Evolutionary conservation across 2,329 filamentous ascomycete genomes (phyloP).

Genomic region (Clonostachys chloroleuca): DNA sequence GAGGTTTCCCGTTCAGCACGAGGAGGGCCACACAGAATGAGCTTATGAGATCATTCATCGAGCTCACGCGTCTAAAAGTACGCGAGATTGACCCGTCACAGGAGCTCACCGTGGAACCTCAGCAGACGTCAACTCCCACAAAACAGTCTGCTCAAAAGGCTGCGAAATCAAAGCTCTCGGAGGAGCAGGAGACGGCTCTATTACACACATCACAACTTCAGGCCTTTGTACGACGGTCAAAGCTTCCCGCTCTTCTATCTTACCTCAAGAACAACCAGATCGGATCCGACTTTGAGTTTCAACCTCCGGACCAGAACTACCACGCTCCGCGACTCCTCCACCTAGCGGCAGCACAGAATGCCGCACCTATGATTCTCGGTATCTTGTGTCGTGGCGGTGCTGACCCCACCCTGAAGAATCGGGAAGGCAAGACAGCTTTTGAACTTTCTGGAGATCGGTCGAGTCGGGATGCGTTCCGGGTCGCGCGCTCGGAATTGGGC

Average conservation of each 20-base stretch:
- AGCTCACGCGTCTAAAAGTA: constrained; percentile 87
- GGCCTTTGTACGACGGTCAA: constrained; percentile 82
- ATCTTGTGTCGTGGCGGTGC: constrained; percentile 72
- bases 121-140: constrained; percentile 13
- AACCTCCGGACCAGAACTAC: constrained; percentile 66
- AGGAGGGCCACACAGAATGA: constrained; percentile 88
- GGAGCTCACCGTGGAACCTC: constrained; percentile 26
- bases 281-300: constrained; percentile 68
- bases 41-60: constrained; percentile 89
- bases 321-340: constrained; percentile 84
- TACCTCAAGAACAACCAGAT: constrained; percentile 78
- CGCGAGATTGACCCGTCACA: constrained; percentile 60
- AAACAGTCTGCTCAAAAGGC: constrained; percentile 41
- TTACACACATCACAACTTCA: constrained; percentile 89
- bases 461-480: constrained; percentile 87
- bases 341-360: constrained; percentile 77
- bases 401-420: constrained; percentile 66
- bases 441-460: constrained; percentile 81
- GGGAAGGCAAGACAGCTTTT: constrained; percentile 80
- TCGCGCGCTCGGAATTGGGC: constrained; percentile 78
- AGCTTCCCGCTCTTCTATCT: constrained; percentile 78
- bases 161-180: constrained; percentile 61
- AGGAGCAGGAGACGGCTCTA: constrained; percentile 77
- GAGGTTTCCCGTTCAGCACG: constrained; percentile 91
- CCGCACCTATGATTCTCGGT: constrained; percentile 70